Conservation (phyloP, 495 filamentous ascomycete genomes). For the Xylaria venustula region DNA sequence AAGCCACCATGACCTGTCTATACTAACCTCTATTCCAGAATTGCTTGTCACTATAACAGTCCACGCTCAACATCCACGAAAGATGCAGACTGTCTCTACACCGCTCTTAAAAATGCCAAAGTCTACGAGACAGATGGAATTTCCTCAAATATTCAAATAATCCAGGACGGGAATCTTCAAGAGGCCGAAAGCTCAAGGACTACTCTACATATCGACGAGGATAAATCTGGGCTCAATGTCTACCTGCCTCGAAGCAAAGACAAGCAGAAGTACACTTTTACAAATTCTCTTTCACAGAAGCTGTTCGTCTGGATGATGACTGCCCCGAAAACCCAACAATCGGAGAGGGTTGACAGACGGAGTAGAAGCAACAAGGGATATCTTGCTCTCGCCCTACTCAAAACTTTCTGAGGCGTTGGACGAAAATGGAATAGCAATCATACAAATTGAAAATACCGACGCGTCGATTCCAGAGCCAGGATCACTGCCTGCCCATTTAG, state of each 20-base stretch:
- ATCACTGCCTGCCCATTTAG: not conserved
- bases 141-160: conserved; percentile 2
- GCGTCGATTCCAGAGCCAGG: not conserved
- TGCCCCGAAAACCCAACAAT: not conserved
- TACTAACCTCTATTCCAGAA: not conserved
- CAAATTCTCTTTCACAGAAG: not conserved
- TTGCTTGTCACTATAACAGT: conserved; percentile 7
- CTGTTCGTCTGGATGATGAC: conserved; percentile 11
- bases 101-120: not conserved
- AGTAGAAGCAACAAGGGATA: conserved; percentile 2
- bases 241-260: conserved; percentile 8
- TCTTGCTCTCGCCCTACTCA: conserved; percentile 1
- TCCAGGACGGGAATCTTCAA: conserved; percentile 4
- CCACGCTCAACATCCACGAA: not conserved
- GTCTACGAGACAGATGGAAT: conserved; percentile 10
- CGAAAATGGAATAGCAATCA: conserved; percentile 2
- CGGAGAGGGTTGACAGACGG: not conserved
- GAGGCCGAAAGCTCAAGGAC: not conserved
- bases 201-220: conserved; percentile 3
- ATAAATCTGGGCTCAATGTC: not conserved
- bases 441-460: conserved; percentile 9
- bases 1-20: not conserved
- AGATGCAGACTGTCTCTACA: not conserved
- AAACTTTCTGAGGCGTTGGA: not conserved
- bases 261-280: conserved; percentile 3